Base-by-base conservation (phyloP, 2,329 filamentous ascomycete species). In the Elsinoe arachidis region DNA sequence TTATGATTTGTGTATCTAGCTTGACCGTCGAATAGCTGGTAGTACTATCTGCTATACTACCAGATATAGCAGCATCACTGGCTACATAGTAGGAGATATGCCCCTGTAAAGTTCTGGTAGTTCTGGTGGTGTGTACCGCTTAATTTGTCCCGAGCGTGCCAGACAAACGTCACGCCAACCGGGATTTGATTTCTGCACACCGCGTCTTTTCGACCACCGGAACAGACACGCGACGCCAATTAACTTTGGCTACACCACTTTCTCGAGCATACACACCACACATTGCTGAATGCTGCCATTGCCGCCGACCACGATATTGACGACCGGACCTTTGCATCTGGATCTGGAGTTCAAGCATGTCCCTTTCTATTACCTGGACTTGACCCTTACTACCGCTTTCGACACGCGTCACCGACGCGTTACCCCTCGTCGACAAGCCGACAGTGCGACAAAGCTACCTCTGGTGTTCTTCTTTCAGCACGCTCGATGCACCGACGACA, bases 191-290 rank as follows among this genome's bases (percentile, higher is more conserved):
- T 12, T 11, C 14, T 35, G 33, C 49, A 35, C 49, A 26, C 15
- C 33, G 35, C 49, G 49, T 39, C 33, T 38, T 51, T 21, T 35
- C 26, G 46, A 23, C 26, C 23, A 51, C 46, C 26, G 33, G 5
- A 35, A 11, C 2, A 26, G 26, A 17, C 15, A 39, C 49, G 49
- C 49, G 49, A 37, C 49, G 49, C 33, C 49, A 53, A 53, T 53
- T 53, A 53, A 39, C 49, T 53, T 39, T 39, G 26, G 26, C 5
- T 35, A 53, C 23, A 53, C 35, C 47, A 37, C 47, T 52, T 52
- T 52, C 47, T 53, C 7, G n/a, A 26, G 5, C 19, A 37, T 26
- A 53, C 34, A 53, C 49, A 53, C 49, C 34, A 39, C 34, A 39
- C 49, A 21, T 38, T 26, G 38, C 33, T 26, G 19, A 6, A 39